Conservation (phyloP, 2,329 filamentous ascomycete genomes). For the Coleophoma eucalyptorum region DNA sequence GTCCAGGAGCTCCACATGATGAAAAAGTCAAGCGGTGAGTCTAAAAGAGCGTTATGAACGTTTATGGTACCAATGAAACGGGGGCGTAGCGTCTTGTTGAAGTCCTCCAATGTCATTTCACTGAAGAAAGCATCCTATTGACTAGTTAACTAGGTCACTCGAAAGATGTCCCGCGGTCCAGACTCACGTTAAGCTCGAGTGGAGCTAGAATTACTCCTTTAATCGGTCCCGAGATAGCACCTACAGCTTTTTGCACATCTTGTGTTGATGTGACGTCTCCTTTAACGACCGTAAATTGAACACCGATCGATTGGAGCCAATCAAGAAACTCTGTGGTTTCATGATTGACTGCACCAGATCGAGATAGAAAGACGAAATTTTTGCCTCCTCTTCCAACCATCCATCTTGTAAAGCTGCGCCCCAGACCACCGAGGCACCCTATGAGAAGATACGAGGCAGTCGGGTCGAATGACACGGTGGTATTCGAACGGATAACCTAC, state of each 20-base stretch:
- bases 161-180: background rate
- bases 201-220: background rate
- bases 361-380: background rate
- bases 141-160: background rate
- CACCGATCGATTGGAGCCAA: background rate
- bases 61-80: background rate
- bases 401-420: background rate
- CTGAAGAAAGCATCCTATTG: background rate
- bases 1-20: background rate
- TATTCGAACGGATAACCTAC: too few relatives aligned
- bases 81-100: background rate
- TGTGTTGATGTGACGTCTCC: background rate
- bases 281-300: background rate
- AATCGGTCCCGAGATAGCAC: background rate
- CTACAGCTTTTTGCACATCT: background rate
- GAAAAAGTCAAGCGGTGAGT: background rate
- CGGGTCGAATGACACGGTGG: background rate
- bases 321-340: background rate
- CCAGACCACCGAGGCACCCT: background rate
- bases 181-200: background rate
- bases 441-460: background rate
- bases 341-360: background rate
- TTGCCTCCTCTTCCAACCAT: background rate
- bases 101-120: background rate
- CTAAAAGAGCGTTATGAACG: background rate